Conservation (phyloP, 1,284 basidiomycete species). For the Exobasidium rhododendri region DNA sequence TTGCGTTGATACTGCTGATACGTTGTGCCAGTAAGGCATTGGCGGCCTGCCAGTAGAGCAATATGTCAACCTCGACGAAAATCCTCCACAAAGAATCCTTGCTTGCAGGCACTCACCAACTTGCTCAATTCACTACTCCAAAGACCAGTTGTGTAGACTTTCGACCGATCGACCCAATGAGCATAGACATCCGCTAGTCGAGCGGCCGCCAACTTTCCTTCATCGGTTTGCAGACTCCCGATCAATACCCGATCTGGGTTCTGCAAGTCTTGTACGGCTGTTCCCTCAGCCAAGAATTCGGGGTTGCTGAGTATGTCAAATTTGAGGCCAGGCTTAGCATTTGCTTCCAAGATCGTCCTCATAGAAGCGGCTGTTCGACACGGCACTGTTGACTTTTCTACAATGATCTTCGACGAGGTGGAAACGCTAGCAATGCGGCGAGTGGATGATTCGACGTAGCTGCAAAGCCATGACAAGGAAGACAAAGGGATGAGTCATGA, state of each 20-base stretch:
- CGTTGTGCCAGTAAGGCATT: constrained; percentile 95
- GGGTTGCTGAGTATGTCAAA: constrained; percentile 99
- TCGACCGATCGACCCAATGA: constrained; percentile 87
- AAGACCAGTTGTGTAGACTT: constrained; percentile 88
- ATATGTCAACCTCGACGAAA: background rate
- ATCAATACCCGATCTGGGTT: constrained; percentile 92
- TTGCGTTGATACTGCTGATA: constrained; percentile 95
- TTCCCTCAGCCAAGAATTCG: constrained; percentile 97
- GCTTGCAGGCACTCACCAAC: constrained; percentile 61
- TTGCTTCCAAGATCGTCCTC: constrained; percentile 97
- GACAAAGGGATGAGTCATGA: too few relatives aligned
- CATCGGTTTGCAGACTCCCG: constrained; percentile 82
- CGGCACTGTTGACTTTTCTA: constrained; percentile 98
- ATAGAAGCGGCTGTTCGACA: constrained; percentile 98
- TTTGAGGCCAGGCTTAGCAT: constrained; percentile 81
- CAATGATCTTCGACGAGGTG: constrained; percentile 90
- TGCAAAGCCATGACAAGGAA: constrained; percentile 57
- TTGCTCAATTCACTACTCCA: constrained; percentile 99
- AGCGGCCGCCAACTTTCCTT: constrained; percentile 76
- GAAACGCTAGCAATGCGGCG: constrained; percentile 91
- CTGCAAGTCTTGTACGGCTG: constrained; percentile 85
- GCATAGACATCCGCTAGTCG: constrained; percentile 78
- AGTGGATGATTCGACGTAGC: constrained; percentile 93
- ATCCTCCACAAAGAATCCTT: too few relatives aligned
- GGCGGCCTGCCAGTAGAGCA: constrained; percentile 63